Conservation (phyloP, 2,329 filamentous ascomycete genomes). For the Cercospora berteroae region DNA sequence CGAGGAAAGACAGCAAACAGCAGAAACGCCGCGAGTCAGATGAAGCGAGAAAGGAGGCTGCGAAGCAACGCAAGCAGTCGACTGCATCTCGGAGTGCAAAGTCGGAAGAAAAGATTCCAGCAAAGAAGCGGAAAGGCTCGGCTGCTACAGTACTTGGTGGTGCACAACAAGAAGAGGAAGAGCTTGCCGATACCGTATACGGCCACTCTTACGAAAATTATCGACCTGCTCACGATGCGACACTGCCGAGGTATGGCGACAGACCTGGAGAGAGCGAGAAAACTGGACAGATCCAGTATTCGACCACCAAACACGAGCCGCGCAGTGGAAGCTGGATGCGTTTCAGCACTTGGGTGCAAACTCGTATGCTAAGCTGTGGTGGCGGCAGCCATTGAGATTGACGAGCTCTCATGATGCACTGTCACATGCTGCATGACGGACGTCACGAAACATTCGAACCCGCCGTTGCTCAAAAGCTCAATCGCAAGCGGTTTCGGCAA, state of each 20-base stretch:
- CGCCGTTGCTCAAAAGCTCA: background rate
- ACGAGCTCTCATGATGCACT: background rate
- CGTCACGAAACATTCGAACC: background rate
- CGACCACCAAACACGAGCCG: slow-evolving; percentile 6
- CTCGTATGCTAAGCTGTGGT: slow-evolving; percentile 53
- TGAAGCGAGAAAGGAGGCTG: slow-evolving; percentile 47
- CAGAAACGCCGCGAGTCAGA: slow-evolving; percentile 46
- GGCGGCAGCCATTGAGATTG: background rate
- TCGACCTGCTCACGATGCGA: slow-evolving; percentile 26
- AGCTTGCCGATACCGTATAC: slow-evolving; percentile 11
- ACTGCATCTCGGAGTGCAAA: slow-evolving; percentile 36
- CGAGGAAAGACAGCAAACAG: slow-evolving; percentile 54
- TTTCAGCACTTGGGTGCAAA: slow-evolving; percentile 58
- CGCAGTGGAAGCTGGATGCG: slow-evolving; percentile 47
- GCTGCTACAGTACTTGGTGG: slow-evolving; percentile 17
- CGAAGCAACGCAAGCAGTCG: slow-evolving; percentile 43
- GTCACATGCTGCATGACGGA: background rate
- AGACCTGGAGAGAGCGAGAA: slow-evolving; percentile 31
- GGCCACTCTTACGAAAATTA: slow-evolving; percentile 29
- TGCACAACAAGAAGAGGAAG: slow-evolving; percentile 18
- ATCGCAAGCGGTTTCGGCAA: slow-evolving; percentile 1
- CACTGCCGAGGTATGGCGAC: slow-evolving; percentile 29
- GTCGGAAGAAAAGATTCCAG: slow-evolving; percentile 22
- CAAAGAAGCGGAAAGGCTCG: slow-evolving; percentile 24
- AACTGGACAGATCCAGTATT: slow-evolving; percentile 16